Evolutionary conservation across 768 basidiomycete species (phyloP).

Genomic region (Tephrocybe sp.): DNA sequence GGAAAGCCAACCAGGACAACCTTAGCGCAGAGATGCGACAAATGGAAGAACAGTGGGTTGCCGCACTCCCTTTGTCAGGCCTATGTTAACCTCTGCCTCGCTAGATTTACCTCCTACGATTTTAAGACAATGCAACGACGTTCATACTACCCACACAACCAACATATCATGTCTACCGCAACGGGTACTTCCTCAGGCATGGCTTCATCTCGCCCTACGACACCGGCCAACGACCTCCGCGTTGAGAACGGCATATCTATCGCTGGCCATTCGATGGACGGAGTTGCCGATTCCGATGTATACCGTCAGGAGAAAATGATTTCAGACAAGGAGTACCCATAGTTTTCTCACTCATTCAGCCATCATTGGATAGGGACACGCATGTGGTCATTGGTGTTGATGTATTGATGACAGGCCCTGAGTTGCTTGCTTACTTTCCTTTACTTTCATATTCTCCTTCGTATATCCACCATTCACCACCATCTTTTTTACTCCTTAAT

Average conservation of each 20-base stretch:
- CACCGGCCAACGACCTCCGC: conserved; percentile 55
- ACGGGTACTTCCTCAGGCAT: conserved; percentile 73
- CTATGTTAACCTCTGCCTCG: not conserved
- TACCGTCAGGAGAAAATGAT: conserved; percentile 39
- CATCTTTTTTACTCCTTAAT: conserved; percentile 3
- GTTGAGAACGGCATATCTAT: conserved; percentile 39
- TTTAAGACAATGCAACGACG: conserved; percentile 89
- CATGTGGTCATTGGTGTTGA: not conserved
- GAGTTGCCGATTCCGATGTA: conserved; percentile 30
- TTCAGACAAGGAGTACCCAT: conserved; percentile 51
- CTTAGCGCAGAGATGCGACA: conserved; percentile 90
- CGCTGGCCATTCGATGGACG: conserved; percentile 39
- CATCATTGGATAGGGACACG: not conserved
- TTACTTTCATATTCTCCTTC: not conserved
- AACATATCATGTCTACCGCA: conserved; percentile 67
- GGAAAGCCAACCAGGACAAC: conserved; percentile 88
- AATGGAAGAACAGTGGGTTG: conserved; percentile 96
- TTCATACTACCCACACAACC: conserved; percentile 88
- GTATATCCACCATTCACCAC: conserved; percentile 8
- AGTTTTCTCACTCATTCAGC: conserved; percentile 14
- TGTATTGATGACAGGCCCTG: conserved; percentile 5
- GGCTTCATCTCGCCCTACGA: conserved; percentile 70
- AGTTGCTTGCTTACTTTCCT: conserved; percentile 1
- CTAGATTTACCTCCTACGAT: conserved; percentile 88
- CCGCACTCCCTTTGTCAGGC: conserved; percentile 9